Percentiles rank a stretch among this genome's conserved stretches.
Evolutionary conservation across 2,329 filamentous ascomycete species (phyloP).

Genomic region (Aspergillus floridensis): DNA sequence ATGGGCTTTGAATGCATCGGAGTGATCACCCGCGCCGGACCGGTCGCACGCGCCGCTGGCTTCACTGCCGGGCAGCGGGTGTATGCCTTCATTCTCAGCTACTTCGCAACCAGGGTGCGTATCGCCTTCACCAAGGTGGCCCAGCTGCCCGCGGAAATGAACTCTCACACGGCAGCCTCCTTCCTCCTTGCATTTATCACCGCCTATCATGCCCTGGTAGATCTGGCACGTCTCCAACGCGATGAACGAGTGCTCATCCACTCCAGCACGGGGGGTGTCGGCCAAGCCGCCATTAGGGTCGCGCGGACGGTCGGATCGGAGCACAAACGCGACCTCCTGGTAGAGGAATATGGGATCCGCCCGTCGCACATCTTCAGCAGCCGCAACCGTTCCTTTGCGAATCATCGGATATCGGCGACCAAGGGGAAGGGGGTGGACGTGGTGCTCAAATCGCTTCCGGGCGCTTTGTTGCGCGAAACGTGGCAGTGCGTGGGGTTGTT

Average conservation of each 20-base stretch:
- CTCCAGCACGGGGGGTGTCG: constrained; percentile 22
- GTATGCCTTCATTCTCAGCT: constrained; percentile 15
- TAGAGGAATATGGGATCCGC: constrained; percentile 16
- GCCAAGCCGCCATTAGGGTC: constrained; percentile 19
- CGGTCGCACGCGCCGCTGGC: constrained; percentile 16
- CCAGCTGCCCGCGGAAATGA: not conserved
- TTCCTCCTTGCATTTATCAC: constrained; percentile 1
- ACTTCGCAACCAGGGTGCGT: constrained; percentile 11
- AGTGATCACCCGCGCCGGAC: constrained; percentile 18
- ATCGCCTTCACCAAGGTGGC: not conserved
- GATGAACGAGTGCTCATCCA: constrained; percentile 25
- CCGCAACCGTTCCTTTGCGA: constrained; percentile 19
- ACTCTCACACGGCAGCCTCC: constrained; percentile 20
- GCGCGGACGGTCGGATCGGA: constrained; percentile 23
- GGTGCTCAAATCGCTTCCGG: constrained; percentile 29
- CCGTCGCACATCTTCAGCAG: constrained; percentile 26
- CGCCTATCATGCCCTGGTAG: constrained; percentile 1
- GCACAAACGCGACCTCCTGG: constrained; percentile 20
- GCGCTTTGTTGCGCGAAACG: constrained; percentile 23
- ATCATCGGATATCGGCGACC: constrained; percentile 18
- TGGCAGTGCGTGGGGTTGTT: constrained; percentile 25
- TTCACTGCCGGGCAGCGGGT: constrained; percentile 13
- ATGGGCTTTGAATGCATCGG: constrained; percentile 30
- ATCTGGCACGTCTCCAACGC: not conserved
- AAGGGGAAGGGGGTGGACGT: constrained; percentile 26